Evolutionary conservation across 306 rosid species (phyloP).

Genomic region (Cicer chorassanicum): DNA sequence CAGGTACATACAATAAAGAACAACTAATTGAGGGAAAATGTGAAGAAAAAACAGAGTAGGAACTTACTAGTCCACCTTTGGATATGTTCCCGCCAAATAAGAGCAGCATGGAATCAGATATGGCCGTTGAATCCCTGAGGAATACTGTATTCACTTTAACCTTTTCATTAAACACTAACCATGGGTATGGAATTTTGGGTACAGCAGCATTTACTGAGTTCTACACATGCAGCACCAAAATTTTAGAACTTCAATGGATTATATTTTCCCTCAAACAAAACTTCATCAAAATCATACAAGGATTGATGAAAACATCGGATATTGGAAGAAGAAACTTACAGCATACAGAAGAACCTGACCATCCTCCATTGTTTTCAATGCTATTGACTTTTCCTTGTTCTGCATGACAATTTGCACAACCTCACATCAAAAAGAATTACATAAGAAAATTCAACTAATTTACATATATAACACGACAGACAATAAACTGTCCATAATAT

Average conservation of each 20-base stretch:
- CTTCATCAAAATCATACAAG: conserved; percentile 28
- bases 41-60: conserved; percentile 26
- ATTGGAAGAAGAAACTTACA: conserved; percentile 59
- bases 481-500: neutral
- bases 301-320: conserved; percentile 25
- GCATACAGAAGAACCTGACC: conserved; percentile 92
- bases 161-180: conserved; percentile 97
- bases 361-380: conserved; percentile 97
- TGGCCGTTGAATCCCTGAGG: conserved; percentile 92
- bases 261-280: conserved; percentile 41
- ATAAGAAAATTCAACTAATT: conserved; percentile 27
- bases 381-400: conserved; percentile 87
- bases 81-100: conserved; percentile 86
- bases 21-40: conserved; percentile 29
- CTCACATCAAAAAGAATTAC: conserved; percentile 35
- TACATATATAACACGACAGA: conserved; percentile 36
- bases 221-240: conserved; percentile 56
- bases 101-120: conserved; percentile 87
- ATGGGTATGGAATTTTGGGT: conserved; percentile 82
- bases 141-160: conserved; percentile 93
- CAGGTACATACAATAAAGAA: conserved; percentile 28
- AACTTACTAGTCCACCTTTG: conserved; percentile 78
- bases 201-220: conserved; percentile 86
- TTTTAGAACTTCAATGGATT: conserved; percentile 39
- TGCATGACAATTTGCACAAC: conserved; percentile 53